Base-by-base conservation (phyloP, 2,329 filamentous ascomycete genomes). In the Botrytis paeoniae region DNA sequence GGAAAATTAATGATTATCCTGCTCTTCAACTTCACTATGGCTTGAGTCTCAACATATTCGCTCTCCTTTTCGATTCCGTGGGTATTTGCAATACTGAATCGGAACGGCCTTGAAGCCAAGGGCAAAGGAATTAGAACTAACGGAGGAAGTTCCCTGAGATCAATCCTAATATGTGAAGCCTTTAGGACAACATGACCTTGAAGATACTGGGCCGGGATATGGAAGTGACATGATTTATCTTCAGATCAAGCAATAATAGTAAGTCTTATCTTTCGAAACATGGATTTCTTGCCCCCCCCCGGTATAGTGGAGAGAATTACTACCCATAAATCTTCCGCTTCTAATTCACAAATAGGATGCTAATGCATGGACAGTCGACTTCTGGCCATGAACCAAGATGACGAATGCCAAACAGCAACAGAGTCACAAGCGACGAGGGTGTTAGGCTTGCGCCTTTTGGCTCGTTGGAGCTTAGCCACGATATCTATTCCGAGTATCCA, bases 391-490 rank as follows among this genome's bases (percentile, higher is more conserved):
- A n/a, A 54, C 14, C 6, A 3, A 54, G 14, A n/a, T 54, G 48
- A 4, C 3, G n/a, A 54, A 18, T 29, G 8, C 2, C 25, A 4
- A 54, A 29, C 12, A 16, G 14, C 14, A 54, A 10, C 9, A n/a
- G 51, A 54, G 14, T 29, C 14, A 12, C 14, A 29, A 0, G n/a
- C 4, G n/a, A 29, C 8, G n/a, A 29, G 25, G 51, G 12, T 54
- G 14, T 29, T 29, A 8, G n/a, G 5, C 2, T 8, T 54, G n/a
- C 5, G 3, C 1, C 2, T 54, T 3, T 4, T 8, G n/a, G 14
- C 0, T 54, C 6, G 6, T 29, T 7, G 3, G n/a, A 8, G 6
- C 3, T 12, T 29, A 29, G 14, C 2, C 14, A 29, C 1, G 0
- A 16, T 54, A 6, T 54, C 18, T 8, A 54, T 18, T 0, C 14